Evolutionary conservation across 305 asterid species (phyloP).

Genomic region (Salvia sclarea): DNA sequence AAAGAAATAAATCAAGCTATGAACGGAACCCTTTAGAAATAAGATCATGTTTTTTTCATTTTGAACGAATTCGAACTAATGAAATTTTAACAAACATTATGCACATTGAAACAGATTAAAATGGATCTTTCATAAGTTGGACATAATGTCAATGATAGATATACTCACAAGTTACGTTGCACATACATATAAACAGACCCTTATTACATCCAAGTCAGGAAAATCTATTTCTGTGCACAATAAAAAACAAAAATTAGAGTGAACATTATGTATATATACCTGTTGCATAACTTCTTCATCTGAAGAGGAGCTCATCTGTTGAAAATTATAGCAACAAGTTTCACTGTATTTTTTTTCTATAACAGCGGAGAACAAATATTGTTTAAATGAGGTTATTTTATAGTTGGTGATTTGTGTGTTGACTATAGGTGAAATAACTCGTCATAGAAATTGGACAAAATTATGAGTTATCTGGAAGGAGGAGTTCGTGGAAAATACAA

Average conservation of each 20-base stretch:
- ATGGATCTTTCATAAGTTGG: no score
- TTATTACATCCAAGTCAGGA: not conserved
- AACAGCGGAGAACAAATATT: not conserved
- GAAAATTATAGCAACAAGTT: not conserved
- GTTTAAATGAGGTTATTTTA: slow-evolving; percentile 4
- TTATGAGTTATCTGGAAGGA: slow-evolving; percentile 3
- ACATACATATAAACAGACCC: no score
- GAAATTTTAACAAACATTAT: no score
- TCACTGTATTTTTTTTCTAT: not conserved
- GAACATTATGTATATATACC: slow-evolving; percentile 13
- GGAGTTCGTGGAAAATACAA: not conserved
- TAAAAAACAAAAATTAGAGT: not conserved
- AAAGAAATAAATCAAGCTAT: no score
- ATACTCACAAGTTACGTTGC: no score
- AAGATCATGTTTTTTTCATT: no score
- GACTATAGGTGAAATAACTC: not conserved
- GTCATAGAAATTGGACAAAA: not conserved
- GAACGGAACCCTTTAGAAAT: no score
- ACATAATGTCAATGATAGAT: no score
- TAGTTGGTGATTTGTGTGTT: slow-evolving; percentile 1
- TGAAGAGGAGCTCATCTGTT: slow-evolving; percentile 31
- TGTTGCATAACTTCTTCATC: slow-evolving; percentile 20
- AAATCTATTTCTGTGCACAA: not conserved
- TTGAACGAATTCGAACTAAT: no score
- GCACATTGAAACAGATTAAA: no score